Percentiles rank a stretch among this genome's conserved stretches.
phyloP scores from a whole-genome alignment of 768 basidiomycete species.

The Candolleomyces eurysporus region DNA sequence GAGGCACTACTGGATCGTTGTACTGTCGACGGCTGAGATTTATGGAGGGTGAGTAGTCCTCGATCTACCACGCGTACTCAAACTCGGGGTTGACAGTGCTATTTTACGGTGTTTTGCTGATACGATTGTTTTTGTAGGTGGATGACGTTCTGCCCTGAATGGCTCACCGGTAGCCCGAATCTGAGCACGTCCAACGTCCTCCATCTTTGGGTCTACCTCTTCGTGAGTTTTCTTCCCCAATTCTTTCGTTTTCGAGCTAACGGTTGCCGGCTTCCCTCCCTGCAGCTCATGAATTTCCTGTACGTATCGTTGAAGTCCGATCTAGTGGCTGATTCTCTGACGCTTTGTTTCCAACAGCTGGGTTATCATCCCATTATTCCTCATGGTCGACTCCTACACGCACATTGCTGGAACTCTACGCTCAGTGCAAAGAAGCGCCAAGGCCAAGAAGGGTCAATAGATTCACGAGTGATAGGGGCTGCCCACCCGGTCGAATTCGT shows the following conservation, averaged over 20 bases:
- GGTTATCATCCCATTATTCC: constrained; percentile 72
- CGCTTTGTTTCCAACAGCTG: constrained; percentile 46
- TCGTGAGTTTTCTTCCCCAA: constrained; percentile 45
- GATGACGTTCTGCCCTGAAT: constrained; percentile 91
- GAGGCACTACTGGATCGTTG: constrained; percentile 77
- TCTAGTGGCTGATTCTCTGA: not conserved
- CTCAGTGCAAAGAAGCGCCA: constrained; percentile 25
- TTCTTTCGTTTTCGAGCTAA: not conserved
- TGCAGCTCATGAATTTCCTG: constrained; percentile 80
- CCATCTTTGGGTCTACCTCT: constrained; percentile 78
- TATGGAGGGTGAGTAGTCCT: constrained; percentile 88
- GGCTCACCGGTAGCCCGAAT: constrained; percentile 73
- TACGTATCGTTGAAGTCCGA: constrained; percentile 32
- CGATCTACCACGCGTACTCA: no score
- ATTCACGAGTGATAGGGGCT: no score
- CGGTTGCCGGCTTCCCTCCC: constrained; percentile 1
- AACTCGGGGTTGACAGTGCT: no score
- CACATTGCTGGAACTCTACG: constrained; percentile 67
- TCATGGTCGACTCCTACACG: constrained; percentile 77
- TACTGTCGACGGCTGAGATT: constrained; percentile 72
- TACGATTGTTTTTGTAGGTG: no score
- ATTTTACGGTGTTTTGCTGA: no score
- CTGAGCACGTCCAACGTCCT: constrained; percentile 69
- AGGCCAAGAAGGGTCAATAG: constrained; percentile 25
- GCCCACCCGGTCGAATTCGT: no score